Base-by-base conservation (phyloP, 805 yeast genomes). In the Saccharomycopsis sp. region DNA sequence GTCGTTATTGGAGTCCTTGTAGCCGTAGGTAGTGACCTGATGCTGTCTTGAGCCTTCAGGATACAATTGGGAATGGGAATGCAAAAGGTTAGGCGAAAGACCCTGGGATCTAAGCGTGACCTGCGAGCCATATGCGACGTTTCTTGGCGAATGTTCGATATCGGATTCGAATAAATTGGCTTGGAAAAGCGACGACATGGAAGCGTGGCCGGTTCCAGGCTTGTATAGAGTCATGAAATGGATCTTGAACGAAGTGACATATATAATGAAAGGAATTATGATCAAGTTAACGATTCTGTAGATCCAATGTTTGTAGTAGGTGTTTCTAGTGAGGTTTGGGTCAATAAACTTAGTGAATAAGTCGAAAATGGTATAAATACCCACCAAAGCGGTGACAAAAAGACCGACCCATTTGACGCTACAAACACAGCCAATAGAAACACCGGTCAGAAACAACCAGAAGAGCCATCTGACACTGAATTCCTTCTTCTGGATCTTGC, bases 41-140 rank as follows among this genome's bases (percentile, higher is more conserved):
- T 92, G 97, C 73, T 94, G 98, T 62, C 81, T 79, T 1, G 97
- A 89, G 2, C 98, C 98, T 63, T 84, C 90, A 15, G 99, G 99
- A 69, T 85, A 94, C 12, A 79, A 71, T 69, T 88, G 96, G 17
- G 78, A 76, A 69, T 94, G 99, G 0, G 98, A 93, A 70, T 94
- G 99, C 62, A 94, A 74, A 63, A 89, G 78, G 56, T 87, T 84
- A 15, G 89, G 86, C 38, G 86, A 81, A 54, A 84, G 74, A 2
- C 90, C 91, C 64, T 85, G 89, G 24, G 85, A 83, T 67, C 88
- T 78, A 55, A 88, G 64, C 0, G 93, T 85, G 14, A 86, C 76
- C 52, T 72, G 68, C 1, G 92, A 86, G 24, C 86, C 87, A 64
- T 69, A 76, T 2, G 85, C 84, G 25, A 87, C 75, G 53, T 84